Evolutionary conservation across 2,329 filamentous ascomycete genomes (phyloP), one percentile per base, ranked within the genome.

Genomic region (Colletotrichum eleusines): DNA sequence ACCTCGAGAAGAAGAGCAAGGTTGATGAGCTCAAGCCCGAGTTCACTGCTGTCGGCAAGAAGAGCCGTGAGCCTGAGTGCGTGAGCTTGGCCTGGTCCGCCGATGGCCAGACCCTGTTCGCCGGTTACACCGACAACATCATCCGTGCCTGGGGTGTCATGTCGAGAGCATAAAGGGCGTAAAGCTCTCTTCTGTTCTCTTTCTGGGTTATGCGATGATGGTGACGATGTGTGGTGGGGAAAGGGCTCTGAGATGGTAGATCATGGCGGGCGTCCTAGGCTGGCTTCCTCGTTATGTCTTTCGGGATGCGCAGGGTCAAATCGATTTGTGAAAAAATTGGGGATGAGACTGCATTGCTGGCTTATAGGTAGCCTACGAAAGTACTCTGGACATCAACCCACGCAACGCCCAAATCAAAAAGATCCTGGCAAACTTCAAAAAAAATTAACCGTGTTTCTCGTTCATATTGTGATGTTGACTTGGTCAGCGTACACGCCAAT

Each of bases 1-100:
- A 99, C 83, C 91, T 99, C 78, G 96, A 99, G 94, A 99, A 99
- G 95, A 99, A 99, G 95, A 97, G 92, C 92, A 98, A 98, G 93
- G 95, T 98, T 82, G 95, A 98, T 81, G 96, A 98, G 91, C 92
- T 99, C 85, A 98, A 97, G 92, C 95, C 95, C 78, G 96, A 99
- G 85, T 97, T 96, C 89, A 89, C 94, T 82, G 90, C 94, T 83
- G 92, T 94, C 83, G 94, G 95, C 88, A 97, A 97, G 94, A 98
- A 98, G 94, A 94, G 92, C 91, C 91, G 95, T 83, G 95, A 98
- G 87, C 96, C 96, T 80, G 95, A 98, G 92, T 98, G 95, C 86
- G 92, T 99, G 81, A 94, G 90, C 84, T 90, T 99, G 87, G 95
- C 95, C 83, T 99, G 96, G 96, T 94, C 91, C 84, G 95, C 95